Percentiles rank a stretch among this genome's conserved stretches.
These are phyloP conservation scores for Allium cepa DNA, from an alignment of 106 monocot genomes.

Conservation along the genomic window DNA sequence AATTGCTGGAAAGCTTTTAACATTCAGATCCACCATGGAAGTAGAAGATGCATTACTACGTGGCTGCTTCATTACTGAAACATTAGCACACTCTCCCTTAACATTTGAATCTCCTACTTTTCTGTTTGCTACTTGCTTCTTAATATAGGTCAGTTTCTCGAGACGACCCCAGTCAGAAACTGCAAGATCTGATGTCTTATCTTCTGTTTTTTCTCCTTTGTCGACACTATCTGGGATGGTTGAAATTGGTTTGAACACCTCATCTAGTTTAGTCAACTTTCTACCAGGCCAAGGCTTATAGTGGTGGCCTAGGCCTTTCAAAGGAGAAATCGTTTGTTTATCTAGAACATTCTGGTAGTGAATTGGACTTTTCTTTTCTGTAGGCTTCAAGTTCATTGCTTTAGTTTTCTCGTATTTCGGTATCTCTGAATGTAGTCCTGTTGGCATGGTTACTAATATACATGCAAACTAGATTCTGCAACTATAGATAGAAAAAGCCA, in stretches of 20 bases:
- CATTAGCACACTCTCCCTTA: not conserved
- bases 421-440: not conserved
- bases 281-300: slow-evolving; percentile 24
- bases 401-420: not conserved
- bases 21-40: slow-evolving; percentile 3
- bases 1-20: slow-evolving; percentile 7
- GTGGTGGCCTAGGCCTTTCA: not conserved
- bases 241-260: slow-evolving; percentile 16
- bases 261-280: slow-evolving; percentile 8
- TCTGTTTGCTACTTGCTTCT: slow-evolving; percentile 1
- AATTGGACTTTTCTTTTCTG: slow-evolving; percentile 1
- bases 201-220: slow-evolving; percentile 24
- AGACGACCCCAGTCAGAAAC: slow-evolving; percentile 63
- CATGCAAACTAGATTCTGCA: not conserved
- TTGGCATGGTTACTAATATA: slow-evolving; percentile 4
- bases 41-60: slow-evolving; percentile 10
- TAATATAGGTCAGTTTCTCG: slow-evolving; percentile 40
- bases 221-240: slow-evolving; percentile 9
- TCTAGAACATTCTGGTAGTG: not conserved
- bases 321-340: not conserved
- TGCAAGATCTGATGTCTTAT: slow-evolving; percentile 57
- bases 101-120: slow-evolving; percentile 11
- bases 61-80: too few relatives aligned
- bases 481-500: not conserved
- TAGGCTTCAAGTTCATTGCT: not conserved